These are phyloP conservation scores for Botryotinia calthae DNA, from an alignment of 2,329 filamentous ascomycete species.

Conservation along the genomic window DNA sequence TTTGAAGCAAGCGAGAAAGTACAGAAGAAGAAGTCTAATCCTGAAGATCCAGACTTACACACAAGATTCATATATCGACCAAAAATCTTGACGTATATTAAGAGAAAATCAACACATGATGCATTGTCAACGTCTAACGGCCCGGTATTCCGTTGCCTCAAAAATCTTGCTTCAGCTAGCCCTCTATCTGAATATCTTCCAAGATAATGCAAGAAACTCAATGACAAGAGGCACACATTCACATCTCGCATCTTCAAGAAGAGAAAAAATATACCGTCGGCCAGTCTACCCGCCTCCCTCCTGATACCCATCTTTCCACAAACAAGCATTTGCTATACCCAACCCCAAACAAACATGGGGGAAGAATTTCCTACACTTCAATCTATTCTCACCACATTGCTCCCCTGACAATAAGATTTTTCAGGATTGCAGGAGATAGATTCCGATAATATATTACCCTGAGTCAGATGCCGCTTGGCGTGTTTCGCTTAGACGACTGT, in stretches of 20 bases:
- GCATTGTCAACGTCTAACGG: not conserved
- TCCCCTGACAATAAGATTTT: not conserved
- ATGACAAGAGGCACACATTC: not conserved
- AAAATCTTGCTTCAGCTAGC: not conserved
- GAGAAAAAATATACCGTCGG: slow-evolving; percentile 12
- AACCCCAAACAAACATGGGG: not conserved
- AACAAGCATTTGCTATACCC: not conserved
- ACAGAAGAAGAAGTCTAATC: not conserved
- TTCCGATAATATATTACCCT: not conserved
- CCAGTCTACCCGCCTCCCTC: not conserved
- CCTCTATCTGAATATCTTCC: not conserved
- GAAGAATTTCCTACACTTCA: too few species aligned
- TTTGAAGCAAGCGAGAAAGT: not conserved
- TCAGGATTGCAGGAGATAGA: not conserved
- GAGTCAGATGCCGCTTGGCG: slow-evolving; percentile 8
- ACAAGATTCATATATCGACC: not conserved
- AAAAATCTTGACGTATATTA: too few species aligned
- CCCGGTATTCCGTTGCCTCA: not conserved
- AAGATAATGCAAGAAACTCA: too few species aligned
- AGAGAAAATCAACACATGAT: not conserved
- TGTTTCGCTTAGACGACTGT: not conserved
- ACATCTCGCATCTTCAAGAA: not conserved
- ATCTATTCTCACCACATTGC: not conserved
- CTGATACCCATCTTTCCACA: not conserved
- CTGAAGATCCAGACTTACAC: not conserved